These are phyloP conservation scores for Botryotinia globosa DNA, from an alignment of 2,329 filamentous ascomycete genomes.

Conservation along the genomic window DNA sequence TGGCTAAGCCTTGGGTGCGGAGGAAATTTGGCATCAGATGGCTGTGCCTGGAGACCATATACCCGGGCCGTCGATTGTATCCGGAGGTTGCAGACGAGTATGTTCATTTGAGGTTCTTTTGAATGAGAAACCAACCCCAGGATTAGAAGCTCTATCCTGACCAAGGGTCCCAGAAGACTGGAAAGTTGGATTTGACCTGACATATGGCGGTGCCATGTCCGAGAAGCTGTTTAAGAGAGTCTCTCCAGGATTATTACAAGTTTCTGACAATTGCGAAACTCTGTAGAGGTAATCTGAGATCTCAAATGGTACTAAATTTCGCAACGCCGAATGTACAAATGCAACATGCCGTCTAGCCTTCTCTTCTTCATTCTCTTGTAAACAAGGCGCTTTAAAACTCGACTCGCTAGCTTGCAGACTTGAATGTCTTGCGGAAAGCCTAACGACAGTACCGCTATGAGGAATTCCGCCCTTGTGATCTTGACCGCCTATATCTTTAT, in stretches of 20 bases:
- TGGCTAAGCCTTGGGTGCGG: not conserved
- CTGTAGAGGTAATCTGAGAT: constrained; percentile 15
- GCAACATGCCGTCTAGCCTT: constrained; percentile 1
- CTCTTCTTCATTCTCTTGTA: not conserved
- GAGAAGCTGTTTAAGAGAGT: not conserved
- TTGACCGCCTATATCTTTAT: not conserved
- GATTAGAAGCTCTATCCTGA: not conserved
- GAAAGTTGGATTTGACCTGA: not conserved
- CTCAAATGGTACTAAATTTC: constrained; percentile 15
- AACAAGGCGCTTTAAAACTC: not conserved
- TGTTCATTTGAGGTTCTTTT: not conserved
- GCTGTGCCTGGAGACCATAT: not conserved
- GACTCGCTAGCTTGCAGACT: constrained; percentile 12
- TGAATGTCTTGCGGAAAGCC: not conserved
- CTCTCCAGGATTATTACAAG: not conserved
- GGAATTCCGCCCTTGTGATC: not conserved
- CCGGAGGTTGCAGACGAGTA: not conserved
- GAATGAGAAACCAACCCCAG: not conserved
- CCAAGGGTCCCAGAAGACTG: not conserved
- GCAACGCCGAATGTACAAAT: constrained; percentile 7
- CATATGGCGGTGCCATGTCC: not conserved
- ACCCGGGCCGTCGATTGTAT: not conserved
- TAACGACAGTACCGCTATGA: constrained; percentile 4
- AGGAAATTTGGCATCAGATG: not conserved
- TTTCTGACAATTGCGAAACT: not conserved